These are phyloP conservation scores for Pleurotus tuoliensis DNA, from an alignment of 768 basidiomycete genomes.

Conservation along the genomic window DNA sequence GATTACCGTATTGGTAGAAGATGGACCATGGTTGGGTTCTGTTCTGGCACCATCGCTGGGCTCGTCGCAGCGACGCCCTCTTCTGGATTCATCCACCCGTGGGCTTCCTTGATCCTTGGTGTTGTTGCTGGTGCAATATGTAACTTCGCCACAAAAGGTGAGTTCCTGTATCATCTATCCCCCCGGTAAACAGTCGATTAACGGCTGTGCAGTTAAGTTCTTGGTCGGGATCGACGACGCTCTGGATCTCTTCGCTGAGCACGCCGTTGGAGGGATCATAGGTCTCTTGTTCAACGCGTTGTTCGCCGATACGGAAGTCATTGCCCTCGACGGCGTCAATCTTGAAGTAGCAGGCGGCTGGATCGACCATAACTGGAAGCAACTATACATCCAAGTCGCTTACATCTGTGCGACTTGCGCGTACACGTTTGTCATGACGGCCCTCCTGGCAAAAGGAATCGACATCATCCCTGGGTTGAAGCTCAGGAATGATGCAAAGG, in stretches of 20 bases:
- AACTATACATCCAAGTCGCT: conserved; percentile 73
- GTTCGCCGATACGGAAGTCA: conserved; percentile 65
- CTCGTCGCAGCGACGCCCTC: conserved; percentile 88
- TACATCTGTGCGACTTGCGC: conserved; percentile 54
- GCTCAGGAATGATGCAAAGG: conserved; percentile 49
- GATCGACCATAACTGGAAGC: conserved; percentile 74
- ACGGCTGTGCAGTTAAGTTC: conserved; percentile 51
- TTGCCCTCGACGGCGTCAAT: conserved; percentile 66
- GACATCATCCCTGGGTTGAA: conserved; percentile 57
- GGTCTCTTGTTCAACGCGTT: conserved; percentile 72
- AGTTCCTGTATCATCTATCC: conserved; percentile 17
- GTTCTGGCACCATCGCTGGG: conserved; percentile 88
- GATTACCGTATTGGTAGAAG: conserved; percentile 74
- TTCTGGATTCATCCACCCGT: conserved; percentile 75
- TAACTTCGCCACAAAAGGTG: conserved; percentile 84
- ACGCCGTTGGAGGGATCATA: conserved; percentile 80
- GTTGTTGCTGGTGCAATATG: conserved; percentile 65
- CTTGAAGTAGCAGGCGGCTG: conserved; percentile 55
- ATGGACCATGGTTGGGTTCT: conserved; percentile 90
- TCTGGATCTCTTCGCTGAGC: conserved; percentile 89
- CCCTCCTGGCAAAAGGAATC: conserved; percentile 51
- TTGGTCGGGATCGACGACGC: conserved; percentile 78
- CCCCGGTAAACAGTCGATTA: neutral
- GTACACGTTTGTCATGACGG: conserved; percentile 63
- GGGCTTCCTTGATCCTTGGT: conserved; percentile 76